These are phyloP conservation scores for Termitomyces sp. DNA, from an alignment of 768 basidiomycete genomes.

Conservation along the genomic window DNA sequence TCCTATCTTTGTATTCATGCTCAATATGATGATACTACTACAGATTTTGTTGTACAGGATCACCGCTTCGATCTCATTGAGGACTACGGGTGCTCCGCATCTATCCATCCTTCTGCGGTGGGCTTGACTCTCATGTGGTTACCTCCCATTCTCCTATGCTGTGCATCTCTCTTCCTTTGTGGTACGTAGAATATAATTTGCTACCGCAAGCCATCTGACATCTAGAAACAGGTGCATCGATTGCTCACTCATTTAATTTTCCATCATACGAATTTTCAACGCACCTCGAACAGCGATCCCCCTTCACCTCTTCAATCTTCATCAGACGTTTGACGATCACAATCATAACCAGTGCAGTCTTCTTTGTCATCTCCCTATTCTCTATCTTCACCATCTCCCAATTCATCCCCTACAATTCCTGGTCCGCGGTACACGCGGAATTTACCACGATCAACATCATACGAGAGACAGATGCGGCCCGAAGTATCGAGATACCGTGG, in stretches of 20 bases:
- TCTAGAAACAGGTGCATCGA: constrained; percentile 23
- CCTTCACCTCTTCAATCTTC: constrained; percentile 44
- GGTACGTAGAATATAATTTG: constrained; percentile 24
- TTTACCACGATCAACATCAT: constrained; percentile 33
- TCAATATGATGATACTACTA: background rate
- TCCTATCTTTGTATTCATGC: background rate
- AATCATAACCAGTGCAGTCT: constrained; percentile 34
- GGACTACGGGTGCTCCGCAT: constrained; percentile 50
- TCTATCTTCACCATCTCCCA: constrained; percentile 28
- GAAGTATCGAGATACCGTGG: constrained; percentile 28
- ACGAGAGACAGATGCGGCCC: constrained; percentile 17
- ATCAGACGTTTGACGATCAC: constrained; percentile 51
- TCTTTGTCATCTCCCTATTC: constrained; percentile 35
- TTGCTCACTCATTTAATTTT: constrained; percentile 26
- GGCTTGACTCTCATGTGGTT: constrained; percentile 40
- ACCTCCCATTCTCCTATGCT: constrained; percentile 39
- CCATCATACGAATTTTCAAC: constrained; percentile 21
- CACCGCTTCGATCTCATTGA: constrained; percentile 58
- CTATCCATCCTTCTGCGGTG: constrained; percentile 37
- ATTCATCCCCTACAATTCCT: constrained; percentile 37
- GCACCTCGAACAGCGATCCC: constrained; percentile 36
- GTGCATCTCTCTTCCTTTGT: constrained; percentile 34
- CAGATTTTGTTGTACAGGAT: constrained; percentile 55
- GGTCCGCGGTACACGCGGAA: constrained; percentile 40
- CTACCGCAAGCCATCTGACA: background rate